Percentiles rank a stretch among this genome's conserved stretches.
phyloP scores from a whole-genome alignment of 2,329 filamentous ascomycete species.

The Xylariaceae sp. region DNA sequence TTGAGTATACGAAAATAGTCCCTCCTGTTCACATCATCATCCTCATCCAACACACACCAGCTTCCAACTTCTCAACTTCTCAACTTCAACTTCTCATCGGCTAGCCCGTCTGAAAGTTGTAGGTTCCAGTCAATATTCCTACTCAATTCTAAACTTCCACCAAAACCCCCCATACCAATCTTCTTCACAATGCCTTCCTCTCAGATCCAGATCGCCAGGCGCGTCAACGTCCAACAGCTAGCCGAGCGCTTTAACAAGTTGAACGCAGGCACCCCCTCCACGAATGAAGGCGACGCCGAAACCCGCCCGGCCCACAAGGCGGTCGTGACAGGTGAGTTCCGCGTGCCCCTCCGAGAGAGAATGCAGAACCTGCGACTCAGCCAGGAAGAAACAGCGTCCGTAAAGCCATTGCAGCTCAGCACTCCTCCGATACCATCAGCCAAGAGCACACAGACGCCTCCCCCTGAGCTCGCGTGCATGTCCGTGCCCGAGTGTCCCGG shows the following conservation, averaged over 20 bases:
- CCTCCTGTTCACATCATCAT: neutral
- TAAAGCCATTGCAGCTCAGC: neutral
- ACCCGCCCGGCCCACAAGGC: neutral
- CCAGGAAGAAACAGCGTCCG: neutral
- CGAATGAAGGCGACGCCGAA: neutral
- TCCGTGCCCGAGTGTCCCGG: conserved; percentile 1
- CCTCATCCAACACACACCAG: neutral
- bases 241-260: neutral
- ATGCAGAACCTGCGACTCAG: conserved; percentile 9
- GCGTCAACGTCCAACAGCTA: neutral
- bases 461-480: neutral
- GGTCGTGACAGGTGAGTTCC: conserved; percentile 22
- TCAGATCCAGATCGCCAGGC: neutral
- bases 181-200: conserved; percentile 1
- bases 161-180: neutral
- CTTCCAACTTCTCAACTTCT: neutral
- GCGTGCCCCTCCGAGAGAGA: conserved; percentile 15
- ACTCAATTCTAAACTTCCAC: neutral
- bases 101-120: neutral
- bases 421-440: neutral
- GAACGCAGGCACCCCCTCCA: neutral
- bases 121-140: neutral
- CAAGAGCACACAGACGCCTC: conserved; percentile 3
- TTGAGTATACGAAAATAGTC: no score
- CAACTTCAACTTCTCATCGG: neutral